Evolutionary conservation across 306 rosid genomes (phyloP).

Genomic region (Pueraria montana): DNA sequence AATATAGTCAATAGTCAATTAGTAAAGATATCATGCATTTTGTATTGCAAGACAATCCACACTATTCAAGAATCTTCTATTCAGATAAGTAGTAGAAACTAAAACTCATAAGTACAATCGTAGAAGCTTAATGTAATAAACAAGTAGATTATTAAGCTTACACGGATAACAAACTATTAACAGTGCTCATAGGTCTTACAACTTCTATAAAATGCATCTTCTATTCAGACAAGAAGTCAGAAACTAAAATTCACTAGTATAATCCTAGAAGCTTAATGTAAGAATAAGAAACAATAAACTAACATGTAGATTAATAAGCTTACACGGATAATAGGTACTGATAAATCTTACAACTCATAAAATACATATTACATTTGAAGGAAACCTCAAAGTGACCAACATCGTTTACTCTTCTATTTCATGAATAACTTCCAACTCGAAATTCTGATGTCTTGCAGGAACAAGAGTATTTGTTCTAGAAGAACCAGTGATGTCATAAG

Average conservation of each 20-base stretch:
- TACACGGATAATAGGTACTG: not conserved
- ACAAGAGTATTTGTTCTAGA: not conserved
- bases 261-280: not conserved
- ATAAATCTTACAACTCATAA: not conserved
- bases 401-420: constrained; percentile 6
- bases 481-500: not conserved
- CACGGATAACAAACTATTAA: too few species aligned
- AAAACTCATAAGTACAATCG: too few species aligned
- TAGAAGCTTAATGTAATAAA: too few species aligned
- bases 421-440: too few species aligned
- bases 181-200: too few species aligned
- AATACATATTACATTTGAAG: not conserved
- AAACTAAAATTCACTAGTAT: not conserved
- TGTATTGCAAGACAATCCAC: not conserved
- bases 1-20: too few species aligned
- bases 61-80: not conserved
- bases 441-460: not conserved
- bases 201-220: too few species aligned
- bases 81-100: too few species aligned
- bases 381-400: not conserved
- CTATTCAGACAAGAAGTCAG: not conserved
- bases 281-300: not conserved
- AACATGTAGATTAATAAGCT: not conserved
- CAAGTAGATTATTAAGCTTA: too few species aligned
- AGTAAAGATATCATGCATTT: not conserved